These are phyloP conservation scores for Galerina marginata DNA, from an alignment of 768 basidiomycete genomes.

Conservation along the genomic window DNA sequence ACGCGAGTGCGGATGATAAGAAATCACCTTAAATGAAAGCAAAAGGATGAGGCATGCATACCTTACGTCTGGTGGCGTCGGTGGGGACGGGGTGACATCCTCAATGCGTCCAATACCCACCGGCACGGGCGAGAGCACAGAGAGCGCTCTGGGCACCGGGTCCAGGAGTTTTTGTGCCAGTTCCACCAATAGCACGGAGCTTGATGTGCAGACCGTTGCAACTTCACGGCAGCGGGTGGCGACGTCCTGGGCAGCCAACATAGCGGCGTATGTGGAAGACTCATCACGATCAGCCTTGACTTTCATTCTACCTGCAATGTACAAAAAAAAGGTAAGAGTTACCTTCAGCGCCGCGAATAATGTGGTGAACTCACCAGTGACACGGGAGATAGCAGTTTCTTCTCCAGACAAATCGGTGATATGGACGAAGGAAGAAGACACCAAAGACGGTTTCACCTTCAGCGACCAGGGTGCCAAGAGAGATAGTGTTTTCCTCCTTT, in stretches of 20 bases:
- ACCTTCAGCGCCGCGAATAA: background rate
- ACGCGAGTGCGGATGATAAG: background rate
- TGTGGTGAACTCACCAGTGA: constrained; percentile 72
- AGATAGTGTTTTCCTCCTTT: constrained; percentile 85
- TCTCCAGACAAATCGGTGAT: constrained; percentile 98
- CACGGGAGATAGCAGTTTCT: constrained; percentile 98
- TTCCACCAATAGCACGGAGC: constrained; percentile 97
- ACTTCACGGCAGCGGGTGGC: constrained; percentile 97
- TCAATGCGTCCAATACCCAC: constrained; percentile 97
- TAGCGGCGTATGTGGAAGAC: constrained; percentile 95
- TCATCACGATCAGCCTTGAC: constrained; percentile 99
- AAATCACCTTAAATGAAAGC: background rate
- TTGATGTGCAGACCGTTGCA: constrained; percentile 98
- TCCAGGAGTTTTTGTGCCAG: constrained; percentile 98
- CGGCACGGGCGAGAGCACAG: constrained; percentile 96
- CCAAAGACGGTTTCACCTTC: constrained; percentile 98
- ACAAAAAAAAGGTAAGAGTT: constrained; percentile 1
- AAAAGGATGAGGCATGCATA: constrained; percentile 36
- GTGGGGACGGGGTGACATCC: constrained; percentile 98
- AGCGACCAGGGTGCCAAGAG: constrained; percentile 93
- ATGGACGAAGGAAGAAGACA: constrained; percentile 98
- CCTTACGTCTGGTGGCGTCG: constrained; percentile 97
- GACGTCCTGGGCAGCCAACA: constrained; percentile 98
- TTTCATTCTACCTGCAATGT: constrained; percentile 89
- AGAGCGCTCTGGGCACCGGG: constrained; percentile 98